Conservation (phyloP, 805 yeast genomes). For the Zygosaccharomyces siamensis region DNA sequence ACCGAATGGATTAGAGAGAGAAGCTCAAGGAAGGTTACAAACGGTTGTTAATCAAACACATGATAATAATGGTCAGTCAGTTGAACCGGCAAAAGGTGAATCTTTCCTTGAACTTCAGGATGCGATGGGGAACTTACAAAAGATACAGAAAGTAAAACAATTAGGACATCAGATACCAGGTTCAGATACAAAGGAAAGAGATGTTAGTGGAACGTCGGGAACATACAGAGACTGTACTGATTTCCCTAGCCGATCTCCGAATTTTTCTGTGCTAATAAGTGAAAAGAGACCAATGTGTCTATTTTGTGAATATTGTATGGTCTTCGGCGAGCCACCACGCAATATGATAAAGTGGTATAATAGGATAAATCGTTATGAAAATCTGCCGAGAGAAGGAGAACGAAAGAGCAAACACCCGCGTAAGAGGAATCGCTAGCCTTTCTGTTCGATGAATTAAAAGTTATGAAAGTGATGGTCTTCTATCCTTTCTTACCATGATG, state of each 20-base stretch:
- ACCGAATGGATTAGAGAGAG: constrained; percentile 28
- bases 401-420: constrained; percentile 15
- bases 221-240: constrained; percentile 12
- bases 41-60: constrained; percentile 23
- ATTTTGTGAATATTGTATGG: constrained; percentile 49
- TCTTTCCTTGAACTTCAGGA: constrained; percentile 12
- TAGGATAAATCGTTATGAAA: constrained; percentile 25
- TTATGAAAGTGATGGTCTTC: neutral
- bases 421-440: constrained; percentile 18
- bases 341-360: constrained; percentile 50
- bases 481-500: neutral
- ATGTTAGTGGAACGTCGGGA: neutral
- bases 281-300: constrained; percentile 37
- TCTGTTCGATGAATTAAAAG: neutral
- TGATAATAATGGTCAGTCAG: constrained; percentile 12
- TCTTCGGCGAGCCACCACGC: constrained; percentile 46
- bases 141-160: constrained; percentile 11
- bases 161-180: constrained; percentile 6
- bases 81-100: constrained; percentile 21
- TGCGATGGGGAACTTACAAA: constrained; percentile 12
- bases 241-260: constrained; percentile 18
- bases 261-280: constrained; percentile 23
- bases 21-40: constrained; percentile 25
- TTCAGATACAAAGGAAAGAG: neutral
- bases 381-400: constrained; percentile 15